Percentiles rank a stretch among this genome's conserved stretches.
These are phyloP conservation scores for Sequoia sempervirens DNA, from an alignment of 75 land plant species.

Conservation along the genomic window DNA sequence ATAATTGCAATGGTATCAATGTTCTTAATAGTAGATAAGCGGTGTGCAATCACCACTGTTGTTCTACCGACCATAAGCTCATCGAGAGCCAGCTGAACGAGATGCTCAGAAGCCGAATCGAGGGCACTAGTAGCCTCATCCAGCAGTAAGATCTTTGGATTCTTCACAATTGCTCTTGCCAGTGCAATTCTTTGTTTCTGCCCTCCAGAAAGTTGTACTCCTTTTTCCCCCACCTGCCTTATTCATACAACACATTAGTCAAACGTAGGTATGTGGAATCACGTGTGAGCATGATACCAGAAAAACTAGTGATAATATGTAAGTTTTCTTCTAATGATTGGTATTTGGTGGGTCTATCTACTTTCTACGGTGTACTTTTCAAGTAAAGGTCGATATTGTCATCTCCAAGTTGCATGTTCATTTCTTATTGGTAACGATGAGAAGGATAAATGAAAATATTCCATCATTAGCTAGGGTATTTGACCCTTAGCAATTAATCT, in stretches of 20 bases:
- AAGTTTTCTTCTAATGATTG: too few species aligned
- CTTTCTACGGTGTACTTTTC: conserved; percentile 20
- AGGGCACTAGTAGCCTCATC: not conserved
- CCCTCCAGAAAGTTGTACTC: not conserved
- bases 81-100: not conserved
- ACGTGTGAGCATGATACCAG: too few species aligned
- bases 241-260: not conserved
- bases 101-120: not conserved
- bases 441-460: too few species aligned
- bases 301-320: too few species aligned
- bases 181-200: conserved; percentile 10
- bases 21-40: not conserved
- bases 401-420: conserved; percentile 21
- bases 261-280: too few species aligned
- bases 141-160: conserved; percentile 4
- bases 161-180: not conserved
- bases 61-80: not conserved
- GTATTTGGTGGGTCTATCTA: too few species aligned
- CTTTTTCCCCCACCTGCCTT: not conserved
- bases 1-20: not conserved
- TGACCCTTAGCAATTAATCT: too few species aligned
- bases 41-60: not conserved
- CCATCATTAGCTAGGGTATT: too few species aligned
- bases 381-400: conserved; percentile 14
- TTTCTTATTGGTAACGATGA: not conserved